Base-by-base conservation (phyloP, 495 filamentous ascomycete species). In the Penicillium ochrochloron region DNA sequence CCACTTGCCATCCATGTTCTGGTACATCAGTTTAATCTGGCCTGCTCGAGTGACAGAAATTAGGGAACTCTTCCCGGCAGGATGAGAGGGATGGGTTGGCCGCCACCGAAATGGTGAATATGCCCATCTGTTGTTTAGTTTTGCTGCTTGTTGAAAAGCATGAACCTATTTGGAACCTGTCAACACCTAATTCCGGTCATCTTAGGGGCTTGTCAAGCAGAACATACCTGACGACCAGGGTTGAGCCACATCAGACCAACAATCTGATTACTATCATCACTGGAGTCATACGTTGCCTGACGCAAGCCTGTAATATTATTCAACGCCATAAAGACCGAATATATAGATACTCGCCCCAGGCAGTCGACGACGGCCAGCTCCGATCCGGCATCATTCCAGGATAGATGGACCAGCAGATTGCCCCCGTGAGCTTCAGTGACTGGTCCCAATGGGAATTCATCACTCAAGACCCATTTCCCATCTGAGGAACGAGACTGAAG, bases 241-340 rank as follows among this genome's bases (percentile, higher is more conserved):
- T 86, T 89, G 50, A 96, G 77, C 93, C 93, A 97, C 76, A 89
- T 89, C 74, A 91, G 84, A 6, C 93, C 93, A 23, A 96, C 90
- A n/a, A 96, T 80, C 46, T 87, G 86, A 59, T 85, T 84, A 21
- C 89, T 79, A 64, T 96, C 90, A 68, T 93, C 90, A 51, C 88
- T 80, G 12, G 84, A 75, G 66, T 92, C 90, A 39, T 78, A 67
- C 21, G 83, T 74, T 66, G 85, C 85, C 35, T 75, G 80, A 34
- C 88, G 85, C 29, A 77, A 73, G 1, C 83, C 67, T 6, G 77
- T 82, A 21, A 91, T 83, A 34, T 86, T 86, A 69, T 94, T 94
- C 56, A 96, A 71, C 19, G 85, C 83, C 62, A 88, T 82, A 0
- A 75, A 75, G 57, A 90, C 83, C 35, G 76, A 84, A 66, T 90